Conservation (phyloP, 2,329 filamentous ascomycete species). For the Colletotrichum chlorophyti region DNA sequence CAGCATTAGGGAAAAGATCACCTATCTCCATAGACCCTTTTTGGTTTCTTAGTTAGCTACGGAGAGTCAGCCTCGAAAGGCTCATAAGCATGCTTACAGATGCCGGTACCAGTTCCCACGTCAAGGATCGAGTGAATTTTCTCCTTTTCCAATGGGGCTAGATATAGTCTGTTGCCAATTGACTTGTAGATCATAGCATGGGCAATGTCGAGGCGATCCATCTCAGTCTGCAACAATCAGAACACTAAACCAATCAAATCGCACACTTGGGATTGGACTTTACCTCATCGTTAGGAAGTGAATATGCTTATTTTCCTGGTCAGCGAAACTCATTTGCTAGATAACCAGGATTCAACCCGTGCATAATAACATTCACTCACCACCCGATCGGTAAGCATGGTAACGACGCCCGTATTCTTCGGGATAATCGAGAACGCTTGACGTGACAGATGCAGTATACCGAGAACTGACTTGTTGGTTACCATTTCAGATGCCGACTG, state of each 20-base stretch:
- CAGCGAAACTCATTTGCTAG: too few relatives aligned
- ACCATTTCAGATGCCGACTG: too few relatives aligned
- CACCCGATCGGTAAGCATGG: conserved; percentile 13
- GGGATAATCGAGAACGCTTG: conserved; percentile 4
- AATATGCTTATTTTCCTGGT: neutral
- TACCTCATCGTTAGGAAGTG: neutral
- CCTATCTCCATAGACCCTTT: conserved; percentile 2
- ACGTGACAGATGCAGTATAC: neutral
- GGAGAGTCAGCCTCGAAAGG: neutral
- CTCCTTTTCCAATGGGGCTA: neutral
- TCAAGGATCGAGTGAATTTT: conserved; percentile 53
- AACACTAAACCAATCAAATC: neutral
- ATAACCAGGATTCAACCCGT: neutral
- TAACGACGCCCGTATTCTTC: conserved; percentile 17
- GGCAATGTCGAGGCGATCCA: conserved; percentile 4
- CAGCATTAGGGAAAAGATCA: neutral
- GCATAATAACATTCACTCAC: neutral
- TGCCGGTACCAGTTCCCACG: conserved; percentile 66
- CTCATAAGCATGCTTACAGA: conserved; percentile 46
- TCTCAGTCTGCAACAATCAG: neutral
- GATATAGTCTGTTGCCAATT: neutral
- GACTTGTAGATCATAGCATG: neutral
- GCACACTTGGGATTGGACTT: neutral
- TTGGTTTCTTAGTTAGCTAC: neutral
- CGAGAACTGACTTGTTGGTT: neutral